A percentile compares a stretch with the other conserved stretches of the same genome.
Conservation (phyloP, 2,329 filamentous ascomycete species). For the Ophiocordyceps camponoti-leonardi region DNA sequence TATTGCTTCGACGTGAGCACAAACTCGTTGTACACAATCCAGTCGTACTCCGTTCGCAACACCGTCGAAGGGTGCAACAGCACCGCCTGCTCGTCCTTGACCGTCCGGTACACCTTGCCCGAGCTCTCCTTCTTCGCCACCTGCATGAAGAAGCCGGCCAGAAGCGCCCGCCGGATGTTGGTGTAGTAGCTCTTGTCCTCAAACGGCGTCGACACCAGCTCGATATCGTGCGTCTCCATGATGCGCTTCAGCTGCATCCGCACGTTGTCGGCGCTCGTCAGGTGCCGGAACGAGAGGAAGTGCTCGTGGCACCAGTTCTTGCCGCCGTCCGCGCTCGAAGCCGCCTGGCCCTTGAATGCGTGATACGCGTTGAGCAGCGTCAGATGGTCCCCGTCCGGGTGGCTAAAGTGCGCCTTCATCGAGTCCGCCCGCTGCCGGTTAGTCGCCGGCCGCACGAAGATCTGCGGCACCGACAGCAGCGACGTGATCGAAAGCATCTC, state of each 20-base stretch:
- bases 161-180: slow-evolving; percentile 84
- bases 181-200: slow-evolving; percentile 95
- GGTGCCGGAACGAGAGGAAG: slow-evolving; percentile 75
- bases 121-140: slow-evolving; percentile 83
- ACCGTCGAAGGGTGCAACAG: slow-evolving; percentile 89
- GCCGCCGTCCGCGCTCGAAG: slow-evolving; percentile 42
- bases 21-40: slow-evolving; percentile 97
- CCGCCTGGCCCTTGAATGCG: slow-evolving; percentile 67
- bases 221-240: slow-evolving; percentile 83
- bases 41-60: slow-evolving; percentile 74
- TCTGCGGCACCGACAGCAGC: slow-evolving; percentile 81
- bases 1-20: slow-evolving; percentile 97
- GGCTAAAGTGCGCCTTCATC: slow-evolving; percentile 89
- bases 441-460: slow-evolving; percentile 76
- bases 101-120: slow-evolving; percentile 82
- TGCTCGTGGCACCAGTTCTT: slow-evolving; percentile 96
- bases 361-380: slow-evolving; percentile 97
- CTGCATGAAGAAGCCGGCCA: slow-evolving; percentile 98
- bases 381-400: slow-evolving; percentile 85
- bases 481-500: slow-evolving; percentile 93
- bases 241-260: slow-evolving; percentile 82
- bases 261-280: slow-evolving; percentile 88
- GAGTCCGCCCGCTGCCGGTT: slow-evolving; percentile 86
- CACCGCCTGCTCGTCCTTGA: slow-evolving; percentile 93
- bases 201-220: slow-evolving; percentile 77